phyloP scores from a whole-genome alignment of 768 basidiomycete species.

The Lanmaoa pseudosensibilis region DNA sequence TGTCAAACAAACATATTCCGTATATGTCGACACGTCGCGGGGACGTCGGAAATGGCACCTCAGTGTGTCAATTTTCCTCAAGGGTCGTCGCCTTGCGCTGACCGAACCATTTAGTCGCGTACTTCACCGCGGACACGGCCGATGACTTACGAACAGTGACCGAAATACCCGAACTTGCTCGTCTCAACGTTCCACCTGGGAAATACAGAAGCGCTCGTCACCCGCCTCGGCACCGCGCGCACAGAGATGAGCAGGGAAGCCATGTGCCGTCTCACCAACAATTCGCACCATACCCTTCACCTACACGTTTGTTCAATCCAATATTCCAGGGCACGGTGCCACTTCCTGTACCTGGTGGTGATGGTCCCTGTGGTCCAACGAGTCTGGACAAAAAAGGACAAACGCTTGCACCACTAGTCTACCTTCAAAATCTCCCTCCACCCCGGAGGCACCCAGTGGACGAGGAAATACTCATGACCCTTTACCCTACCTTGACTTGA shows the following conservation, averaged over 20 bases:
- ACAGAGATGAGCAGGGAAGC: conserved; percentile 26
- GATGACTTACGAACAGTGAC: conserved; percentile 59
- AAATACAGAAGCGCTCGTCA: conserved; percentile 67
- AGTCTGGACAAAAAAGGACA: conserved; percentile 25
- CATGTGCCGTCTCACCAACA: conserved; percentile 22
- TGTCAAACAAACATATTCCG: conserved; percentile 81
- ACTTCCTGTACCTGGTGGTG: neutral
- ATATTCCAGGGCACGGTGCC: conserved; percentile 3
- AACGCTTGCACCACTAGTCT: conserved; percentile 60
- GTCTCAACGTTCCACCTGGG: conserved; percentile 55
- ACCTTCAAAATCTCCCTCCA: conserved; percentile 59
- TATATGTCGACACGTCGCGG: conserved; percentile 61
- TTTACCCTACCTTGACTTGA: conserved; percentile 38
- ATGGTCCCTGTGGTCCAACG: neutral
- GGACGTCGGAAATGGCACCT: conserved; percentile 83
- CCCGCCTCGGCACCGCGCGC: conserved; percentile 42
- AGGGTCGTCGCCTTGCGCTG: neutral
- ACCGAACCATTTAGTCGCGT: conserved; percentile 55
- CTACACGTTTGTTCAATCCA: conserved; percentile 19
- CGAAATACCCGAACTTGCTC: conserved; percentile 53
- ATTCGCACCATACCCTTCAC: conserved; percentile 35
- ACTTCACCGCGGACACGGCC: conserved; percentile 66
- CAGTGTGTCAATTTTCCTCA: conserved; percentile 46
- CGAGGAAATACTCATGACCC: conserved; percentile 67
- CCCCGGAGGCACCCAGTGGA: conserved; percentile 68